phyloP scores from a whole-genome alignment of 192 early-diverging fungal species.

The Backusella australiensis region DNA sequence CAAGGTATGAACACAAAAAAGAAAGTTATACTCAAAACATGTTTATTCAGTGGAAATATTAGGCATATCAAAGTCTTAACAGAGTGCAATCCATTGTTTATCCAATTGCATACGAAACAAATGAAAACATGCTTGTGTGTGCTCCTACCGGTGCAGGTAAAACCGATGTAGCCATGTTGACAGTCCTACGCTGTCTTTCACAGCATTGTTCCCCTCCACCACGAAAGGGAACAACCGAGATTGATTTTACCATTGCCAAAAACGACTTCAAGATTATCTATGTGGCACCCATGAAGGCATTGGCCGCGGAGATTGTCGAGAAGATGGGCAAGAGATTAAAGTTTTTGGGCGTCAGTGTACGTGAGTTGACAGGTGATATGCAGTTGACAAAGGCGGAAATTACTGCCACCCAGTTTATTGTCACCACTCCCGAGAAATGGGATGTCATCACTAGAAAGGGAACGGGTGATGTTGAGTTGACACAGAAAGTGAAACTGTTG shows the following conservation, averaged over 20 bases:
- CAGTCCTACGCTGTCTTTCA: conserved; percentile 78
- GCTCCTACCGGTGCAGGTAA: conserved; percentile 99
- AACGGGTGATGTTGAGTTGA: conserved; percentile 91
- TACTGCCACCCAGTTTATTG: conserved; percentile 92
- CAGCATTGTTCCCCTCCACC: conserved; percentile 70
- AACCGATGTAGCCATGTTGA: conserved; percentile 95
- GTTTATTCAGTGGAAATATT: background rate
- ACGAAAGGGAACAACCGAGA: conserved; percentile 36
- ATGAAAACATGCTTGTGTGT: conserved; percentile 98
- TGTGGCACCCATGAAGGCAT: conserved; percentile 97
- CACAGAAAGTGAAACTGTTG: conserved; percentile 83
- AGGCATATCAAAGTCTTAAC: conserved; percentile 84
- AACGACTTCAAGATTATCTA: conserved; percentile 98
- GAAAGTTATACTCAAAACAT: too few species aligned
- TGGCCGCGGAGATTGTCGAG: conserved; percentile 92
- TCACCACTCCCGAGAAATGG: conserved; percentile 99
- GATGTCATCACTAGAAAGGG: conserved; percentile 98
- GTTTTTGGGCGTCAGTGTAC: conserved; percentile 83
- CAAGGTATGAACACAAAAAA: conserved; percentile 35
- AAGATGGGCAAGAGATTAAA: conserved; percentile 86
- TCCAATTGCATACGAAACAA: conserved; percentile 90
- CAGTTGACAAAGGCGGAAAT: conserved; percentile 96
- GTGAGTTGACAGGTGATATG: conserved; percentile 97
- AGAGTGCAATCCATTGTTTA: conserved; percentile 95
- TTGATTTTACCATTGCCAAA: conserved; percentile 61